Conservation (phyloP, 495 filamentous ascomycete genomes). For the Astrothelium subdiscretum region DNA sequence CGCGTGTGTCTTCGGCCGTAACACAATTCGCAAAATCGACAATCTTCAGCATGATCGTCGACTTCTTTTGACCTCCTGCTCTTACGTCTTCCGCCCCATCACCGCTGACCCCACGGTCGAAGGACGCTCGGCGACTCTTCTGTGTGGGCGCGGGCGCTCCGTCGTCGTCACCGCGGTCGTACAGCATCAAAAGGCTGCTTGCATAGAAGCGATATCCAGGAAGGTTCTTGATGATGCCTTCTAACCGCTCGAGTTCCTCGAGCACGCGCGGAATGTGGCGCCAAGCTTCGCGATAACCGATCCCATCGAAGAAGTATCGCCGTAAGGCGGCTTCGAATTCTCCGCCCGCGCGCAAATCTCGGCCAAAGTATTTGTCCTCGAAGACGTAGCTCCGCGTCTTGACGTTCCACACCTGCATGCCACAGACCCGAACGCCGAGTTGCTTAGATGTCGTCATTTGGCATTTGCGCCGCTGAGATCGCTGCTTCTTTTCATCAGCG, state of each 20-base stretch:
- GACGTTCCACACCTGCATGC: conserved; percentile 91
- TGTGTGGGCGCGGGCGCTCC: conserved; percentile 4
- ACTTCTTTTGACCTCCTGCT: not conserved
- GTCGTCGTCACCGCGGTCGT: conserved; percentile 58
- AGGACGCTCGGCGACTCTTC: conserved; percentile 18
- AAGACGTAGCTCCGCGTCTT: conserved; percentile 73
- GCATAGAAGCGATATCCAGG: conserved; percentile 91
- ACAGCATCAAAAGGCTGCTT: conserved; percentile 85
- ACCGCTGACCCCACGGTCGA: conserved; percentile 33
- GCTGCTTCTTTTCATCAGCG: conserved; percentile 79
- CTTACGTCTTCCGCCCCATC: conserved; percentile 37
- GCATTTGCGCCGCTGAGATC: conserved; percentile 86
- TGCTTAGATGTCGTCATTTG: conserved; percentile 82
- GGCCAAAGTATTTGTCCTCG: conserved; percentile 94
- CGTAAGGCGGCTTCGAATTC: conserved; percentile 86
- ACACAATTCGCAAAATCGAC: conserved; percentile 98
- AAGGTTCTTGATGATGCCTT: conserved; percentile 67
- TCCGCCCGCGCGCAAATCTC: conserved; percentile 72
- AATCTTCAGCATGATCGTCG: conserved; percentile 80
- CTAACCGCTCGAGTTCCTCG: conserved; percentile 67
- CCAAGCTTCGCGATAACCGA: conserved; percentile 60
- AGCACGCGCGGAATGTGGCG: conserved; percentile 80
- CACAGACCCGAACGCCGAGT: conserved; percentile 86
- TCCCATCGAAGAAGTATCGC: conserved; percentile 85
- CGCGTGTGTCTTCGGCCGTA: conserved; percentile 57